phyloP scores from a whole-genome alignment of 2,329 filamentous ascomycete species.

The Talaromyces verruculosus region DNA sequence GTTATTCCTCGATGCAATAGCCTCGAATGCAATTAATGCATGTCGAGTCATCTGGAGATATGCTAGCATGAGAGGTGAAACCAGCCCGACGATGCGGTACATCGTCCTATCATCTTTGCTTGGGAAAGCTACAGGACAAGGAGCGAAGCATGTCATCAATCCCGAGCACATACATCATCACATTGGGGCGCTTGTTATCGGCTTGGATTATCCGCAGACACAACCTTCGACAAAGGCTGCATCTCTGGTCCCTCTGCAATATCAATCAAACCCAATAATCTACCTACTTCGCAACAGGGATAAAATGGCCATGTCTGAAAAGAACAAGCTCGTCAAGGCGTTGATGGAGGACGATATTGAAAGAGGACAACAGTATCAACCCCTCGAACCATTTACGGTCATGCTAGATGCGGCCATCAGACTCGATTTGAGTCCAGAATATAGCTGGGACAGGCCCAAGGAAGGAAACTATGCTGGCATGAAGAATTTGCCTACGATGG shows the following conservation, averaged over 20 bases:
- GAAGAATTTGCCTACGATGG: constrained; percentile 26
- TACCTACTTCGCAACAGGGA: constrained; percentile 26
- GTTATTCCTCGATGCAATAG: constrained; percentile 47
- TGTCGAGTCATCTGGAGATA: constrained; percentile 51
- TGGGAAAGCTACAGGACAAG: constrained; percentile 26
- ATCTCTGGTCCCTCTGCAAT: constrained; percentile 28
- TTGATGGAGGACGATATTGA: constrained; percentile 34
- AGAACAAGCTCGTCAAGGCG: constrained; percentile 28
- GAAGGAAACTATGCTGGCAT: background rate
- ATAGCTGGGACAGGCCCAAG: constrained; percentile 3
- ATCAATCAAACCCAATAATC: constrained; percentile 29
- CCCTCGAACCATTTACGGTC: constrained; percentile 28
- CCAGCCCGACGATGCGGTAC: constrained; percentile 37
- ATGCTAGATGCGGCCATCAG: constrained; percentile 39
- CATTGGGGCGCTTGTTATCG: constrained; percentile 38
- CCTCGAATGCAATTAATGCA: constrained; percentile 40
- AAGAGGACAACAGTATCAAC: constrained; percentile 26
- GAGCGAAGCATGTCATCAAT: constrained; percentile 17
- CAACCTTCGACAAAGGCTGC: constrained; percentile 21
- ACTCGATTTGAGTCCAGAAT: constrained; percentile 29
- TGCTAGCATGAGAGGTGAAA: constrained; percentile 42
- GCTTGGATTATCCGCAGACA: constrained; percentile 28
- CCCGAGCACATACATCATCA: constrained; percentile 26
- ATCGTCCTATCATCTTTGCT: constrained; percentile 34
- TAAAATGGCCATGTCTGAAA: constrained; percentile 26